Percentiles rank a stretch among this genome's conserved stretches.
Conservation (phyloP, 75 land plant species). For the Cunninghamia lanceolata region DNA sequence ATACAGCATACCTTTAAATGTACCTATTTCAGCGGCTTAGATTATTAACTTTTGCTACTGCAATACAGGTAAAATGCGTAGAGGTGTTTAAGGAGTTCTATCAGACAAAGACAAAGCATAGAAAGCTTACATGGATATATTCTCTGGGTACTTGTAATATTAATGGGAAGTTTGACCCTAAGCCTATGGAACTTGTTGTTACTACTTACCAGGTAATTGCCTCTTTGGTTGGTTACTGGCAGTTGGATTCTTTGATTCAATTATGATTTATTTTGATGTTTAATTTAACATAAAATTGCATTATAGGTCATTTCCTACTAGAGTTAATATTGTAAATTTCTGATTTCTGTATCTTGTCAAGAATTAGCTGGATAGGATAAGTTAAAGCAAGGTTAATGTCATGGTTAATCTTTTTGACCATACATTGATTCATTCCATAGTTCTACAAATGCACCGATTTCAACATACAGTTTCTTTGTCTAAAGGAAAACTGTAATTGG, state of each 20-base stretch:
- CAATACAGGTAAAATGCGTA: constrained; percentile 62
- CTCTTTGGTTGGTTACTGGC: neutral
- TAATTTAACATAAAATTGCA: too few relatives aligned
- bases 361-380: neutral
- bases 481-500: too few relatives aligned
- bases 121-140: constrained; percentile 95
- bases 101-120: constrained; percentile 84
- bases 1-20: neutral
- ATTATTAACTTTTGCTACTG: neutral
- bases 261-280: neutral
- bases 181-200: constrained; percentile 87
- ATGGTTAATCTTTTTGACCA: neutral
- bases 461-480: too few relatives aligned
- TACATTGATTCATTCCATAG: neutral
- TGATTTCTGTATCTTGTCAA: neutral
- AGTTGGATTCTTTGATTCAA: constrained; percentile 3
- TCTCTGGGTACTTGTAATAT: constrained; percentile 90
- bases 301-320: neutral
- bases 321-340: neutral
- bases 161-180: constrained; percentile 83
- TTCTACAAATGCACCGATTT: too few relatives aligned
- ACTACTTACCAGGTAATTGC: constrained; percentile 84
- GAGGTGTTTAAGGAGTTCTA: constrained; percentile 87
- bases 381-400: neutral
- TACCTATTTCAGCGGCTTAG: neutral